Evolutionary conservation across 176 grass and related monocot genomes (phyloP), one percentile per base, ranked within the genome.

Genomic region (Thalia dealbata): DNA sequence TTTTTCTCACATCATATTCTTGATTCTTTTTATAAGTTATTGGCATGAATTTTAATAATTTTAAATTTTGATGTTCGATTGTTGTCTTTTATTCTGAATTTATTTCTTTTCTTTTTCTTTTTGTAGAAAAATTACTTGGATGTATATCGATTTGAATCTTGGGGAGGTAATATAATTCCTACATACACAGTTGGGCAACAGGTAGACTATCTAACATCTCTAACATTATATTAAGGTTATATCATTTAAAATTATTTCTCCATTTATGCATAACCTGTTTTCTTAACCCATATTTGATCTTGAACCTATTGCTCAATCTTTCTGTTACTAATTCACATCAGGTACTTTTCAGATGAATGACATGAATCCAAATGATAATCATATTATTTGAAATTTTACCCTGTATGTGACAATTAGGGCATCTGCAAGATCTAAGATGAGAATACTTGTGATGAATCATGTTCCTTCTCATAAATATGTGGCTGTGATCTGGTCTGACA

Each of bases 51-150:
- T 16, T 73, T 52, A 28, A 6, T 13, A 43, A 38, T 87, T 73
- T 43, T 41, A 16, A 62, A 70, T 3, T 58, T 19, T 46, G 32
- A 38, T 38, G 15, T 35, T 45, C 55, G 60, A 63, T 13, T 42
- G 7, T 66, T 71, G 66, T 50, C 67, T 69, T 55, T 51, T 67
- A 15, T 78, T 21, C 61, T 52, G 22, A 78, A 44, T 23, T 78
- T 76, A 71, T 38, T 38, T 38, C 3, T 38, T 38, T 38, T 4
- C 4, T 38, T 38, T 32, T 76, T 69, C 30, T 62, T 81, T 38
- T 74, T 23, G 68, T 78, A 96, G 93, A 96, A 92, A 90, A 92
- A 96, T 76, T 96, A 96, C 76, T 84, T 92, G 82, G 93, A 96
- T 56, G 62, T 96, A 70, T 96, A 96, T 88, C 82, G 81, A 64